A percentile compares a stretch with the other conserved stretches of the same genome.
Evolutionary conservation across 768 basidiomycete genomes (phyloP).

Genomic region (Lanmaoa pseudosensibilis): DNA sequence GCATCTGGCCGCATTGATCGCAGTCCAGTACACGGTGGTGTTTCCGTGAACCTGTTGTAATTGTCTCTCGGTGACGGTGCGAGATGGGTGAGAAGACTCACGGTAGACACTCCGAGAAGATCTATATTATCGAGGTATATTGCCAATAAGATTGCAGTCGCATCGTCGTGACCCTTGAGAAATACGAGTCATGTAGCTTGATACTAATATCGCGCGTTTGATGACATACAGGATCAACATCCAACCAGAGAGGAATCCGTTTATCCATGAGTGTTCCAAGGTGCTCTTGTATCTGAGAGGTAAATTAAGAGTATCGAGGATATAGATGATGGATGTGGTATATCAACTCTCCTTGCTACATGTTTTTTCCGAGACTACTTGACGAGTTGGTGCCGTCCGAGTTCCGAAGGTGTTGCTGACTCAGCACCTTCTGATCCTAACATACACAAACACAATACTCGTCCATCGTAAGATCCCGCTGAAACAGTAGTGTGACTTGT

Average conservation of each 20-base stretch:
- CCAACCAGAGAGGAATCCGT: slow-evolving; percentile 50
- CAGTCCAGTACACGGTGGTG: slow-evolving; percentile 57
- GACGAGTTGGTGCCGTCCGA: too few species aligned
- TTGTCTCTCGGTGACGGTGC: neutral
- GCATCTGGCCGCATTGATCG: slow-evolving; percentile 74
- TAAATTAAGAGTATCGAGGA: neutral
- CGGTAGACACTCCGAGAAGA: slow-evolving; percentile 83
- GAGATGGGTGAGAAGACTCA: slow-evolving; percentile 31
- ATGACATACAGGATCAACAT: slow-evolving; percentile 59
- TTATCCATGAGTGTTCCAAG: slow-evolving; percentile 12
- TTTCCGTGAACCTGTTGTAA: slow-evolving; percentile 78
- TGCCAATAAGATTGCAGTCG: slow-evolving; percentile 78
- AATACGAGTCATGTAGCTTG: neutral
- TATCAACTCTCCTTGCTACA: neutral
- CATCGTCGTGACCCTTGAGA: slow-evolving; percentile 84
- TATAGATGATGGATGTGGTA: neutral
- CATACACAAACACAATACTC: slow-evolving; percentile 22
- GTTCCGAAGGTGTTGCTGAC: slow-evolving; percentile 1
- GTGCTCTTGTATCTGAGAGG: neutral
- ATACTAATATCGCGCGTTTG: neutral
- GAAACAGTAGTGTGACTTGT: neutral
- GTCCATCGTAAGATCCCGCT: neutral
- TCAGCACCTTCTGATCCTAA: slow-evolving; percentile 22
- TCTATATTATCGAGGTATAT: slow-evolving; percentile 61
- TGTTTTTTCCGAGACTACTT: neutral